Conservation (phyloP, 768 basidiomycete species). For the Russula dissimulans region DNA sequence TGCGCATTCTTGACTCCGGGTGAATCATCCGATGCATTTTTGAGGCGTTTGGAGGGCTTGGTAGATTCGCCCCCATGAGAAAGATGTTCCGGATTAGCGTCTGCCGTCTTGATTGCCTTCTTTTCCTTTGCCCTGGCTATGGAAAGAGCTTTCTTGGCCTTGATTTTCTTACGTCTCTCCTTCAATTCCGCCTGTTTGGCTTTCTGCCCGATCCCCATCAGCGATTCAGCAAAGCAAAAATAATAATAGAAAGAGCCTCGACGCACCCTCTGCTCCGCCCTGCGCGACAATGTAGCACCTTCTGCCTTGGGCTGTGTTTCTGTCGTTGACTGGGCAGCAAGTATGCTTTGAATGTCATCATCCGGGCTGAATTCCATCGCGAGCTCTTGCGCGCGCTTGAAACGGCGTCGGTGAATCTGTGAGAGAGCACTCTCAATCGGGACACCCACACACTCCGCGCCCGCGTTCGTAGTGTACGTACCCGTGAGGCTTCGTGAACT, state of each 20-base stretch:
- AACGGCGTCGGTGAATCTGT: constrained; percentile 58
- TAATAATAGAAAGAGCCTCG: background rate
- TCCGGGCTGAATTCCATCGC: constrained; percentile 33
- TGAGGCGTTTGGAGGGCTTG: background rate
- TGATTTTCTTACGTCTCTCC: constrained; percentile 41
- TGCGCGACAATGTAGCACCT: constrained; percentile 37
- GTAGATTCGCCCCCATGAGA: background rate
- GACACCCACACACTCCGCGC: too few species aligned
- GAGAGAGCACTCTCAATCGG: background rate
- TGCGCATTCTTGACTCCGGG: background rate
- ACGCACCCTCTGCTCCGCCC: constrained; percentile 54
- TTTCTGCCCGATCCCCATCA: constrained; percentile 30
- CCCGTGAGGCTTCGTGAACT: constrained; percentile 46
- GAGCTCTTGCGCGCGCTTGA: constrained; percentile 39
- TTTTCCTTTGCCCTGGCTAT: constrained; percentile 24
- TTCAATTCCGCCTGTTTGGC: constrained; percentile 37
- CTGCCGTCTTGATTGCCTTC: constrained; percentile 3
- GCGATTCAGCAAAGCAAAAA: background rate
- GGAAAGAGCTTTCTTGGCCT: constrained; percentile 34
- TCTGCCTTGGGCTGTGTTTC: constrained; percentile 1
- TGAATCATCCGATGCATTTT: background rate
- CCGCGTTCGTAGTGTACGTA: constrained; percentile 40
- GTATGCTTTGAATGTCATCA: constrained; percentile 39
- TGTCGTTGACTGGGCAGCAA: constrained; percentile 5
- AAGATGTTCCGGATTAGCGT: background rate